These are phyloP conservation scores for Usnea hakonensis DNA, from an alignment of 495 filamentous ascomycete genomes.

Conservation along the genomic window DNA sequence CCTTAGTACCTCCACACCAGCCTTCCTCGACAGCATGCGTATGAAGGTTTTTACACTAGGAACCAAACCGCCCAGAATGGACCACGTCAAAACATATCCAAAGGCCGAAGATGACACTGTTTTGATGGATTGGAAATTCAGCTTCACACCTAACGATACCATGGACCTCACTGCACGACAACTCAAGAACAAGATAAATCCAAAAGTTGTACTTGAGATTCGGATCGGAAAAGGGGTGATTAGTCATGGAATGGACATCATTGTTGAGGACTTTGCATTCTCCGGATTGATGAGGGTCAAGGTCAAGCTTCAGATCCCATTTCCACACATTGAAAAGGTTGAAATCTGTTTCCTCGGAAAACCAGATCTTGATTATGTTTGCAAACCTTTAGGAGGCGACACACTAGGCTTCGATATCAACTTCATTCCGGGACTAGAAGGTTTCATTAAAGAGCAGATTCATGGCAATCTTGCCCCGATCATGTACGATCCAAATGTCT, in stretches of 20 bases:
- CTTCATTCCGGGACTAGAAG: constrained; percentile 89
- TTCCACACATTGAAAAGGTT: constrained; percentile 87
- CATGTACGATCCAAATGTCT: constrained; percentile 96
- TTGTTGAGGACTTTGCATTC: constrained; percentile 96
- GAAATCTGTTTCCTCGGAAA: constrained; percentile 79
- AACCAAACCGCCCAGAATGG: constrained; percentile 88
- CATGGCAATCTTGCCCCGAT: constrained; percentile 87
- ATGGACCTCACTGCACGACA: constrained; percentile 86
- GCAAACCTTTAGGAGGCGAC: constrained; percentile 95
- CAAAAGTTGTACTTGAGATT: constrained; percentile 91
- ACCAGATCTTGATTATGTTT: constrained; percentile 85
- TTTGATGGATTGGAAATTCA: constrained; percentile 99
- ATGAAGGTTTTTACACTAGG: constrained; percentile 88
- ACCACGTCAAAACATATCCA: constrained; percentile 96
- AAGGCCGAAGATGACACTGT: constrained; percentile 92
- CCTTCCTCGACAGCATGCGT: constrained; percentile 86
- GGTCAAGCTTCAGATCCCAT: constrained; percentile 90
- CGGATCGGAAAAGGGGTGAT: constrained; percentile 89
- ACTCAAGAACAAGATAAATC: constrained; percentile 89
- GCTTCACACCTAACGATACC: constrained; percentile 92
- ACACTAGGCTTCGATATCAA: constrained; percentile 96
- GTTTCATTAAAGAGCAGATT: constrained; percentile 91
- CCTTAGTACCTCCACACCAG: constrained; percentile 79
- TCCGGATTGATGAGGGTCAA: constrained; percentile 92
- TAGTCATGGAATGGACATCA: constrained; percentile 93